Evolutionary conservation across 306 rosid species (phyloP).

Genomic region (Prunus armeniaca): DNA sequence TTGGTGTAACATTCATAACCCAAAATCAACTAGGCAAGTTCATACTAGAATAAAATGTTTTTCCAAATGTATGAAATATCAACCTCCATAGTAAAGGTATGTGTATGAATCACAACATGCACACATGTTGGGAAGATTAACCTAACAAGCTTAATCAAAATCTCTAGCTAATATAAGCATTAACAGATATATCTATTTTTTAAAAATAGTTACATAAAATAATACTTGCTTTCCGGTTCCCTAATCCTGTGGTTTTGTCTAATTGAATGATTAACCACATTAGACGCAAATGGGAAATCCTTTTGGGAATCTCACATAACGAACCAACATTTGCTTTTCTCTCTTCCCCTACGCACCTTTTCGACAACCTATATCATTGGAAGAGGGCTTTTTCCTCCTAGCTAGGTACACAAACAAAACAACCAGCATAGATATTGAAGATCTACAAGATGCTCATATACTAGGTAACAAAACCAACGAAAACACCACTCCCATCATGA

Average conservation of each 20-base stretch:
- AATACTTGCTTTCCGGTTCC: neutral
- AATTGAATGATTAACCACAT: neutral
- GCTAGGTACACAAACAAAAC: neutral
- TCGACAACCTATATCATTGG: slow-evolving; percentile 18
- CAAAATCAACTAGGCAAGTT: neutral
- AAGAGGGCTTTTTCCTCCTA: neutral
- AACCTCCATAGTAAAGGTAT: neutral
- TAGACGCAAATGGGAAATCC: slow-evolving; percentile 6
- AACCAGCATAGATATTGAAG: neutral
- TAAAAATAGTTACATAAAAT: neutral
- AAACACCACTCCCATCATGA: slow-evolving; percentile 1
- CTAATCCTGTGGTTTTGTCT: neutral
- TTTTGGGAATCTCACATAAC: slow-evolving; percentile 17
- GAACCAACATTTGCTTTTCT: neutral
- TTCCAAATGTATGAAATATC: neutral
- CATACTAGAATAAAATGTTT: neutral
- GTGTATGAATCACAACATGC: neutral
- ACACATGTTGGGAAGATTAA: neutral
- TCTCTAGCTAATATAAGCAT: neutral
- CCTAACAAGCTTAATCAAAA: neutral
- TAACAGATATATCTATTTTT: too few relatives aligned
- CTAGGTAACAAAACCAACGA: slow-evolving; percentile 25
- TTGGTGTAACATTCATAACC: too few relatives aligned
- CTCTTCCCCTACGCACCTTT: neutral
- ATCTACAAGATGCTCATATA: slow-evolving; percentile 1